A percentile compares a stretch with the other conserved stretches of the same genome.
phyloP scores from a whole-genome alignment of 208 protist genomes.

The Trypanosoma avium region DNA sequence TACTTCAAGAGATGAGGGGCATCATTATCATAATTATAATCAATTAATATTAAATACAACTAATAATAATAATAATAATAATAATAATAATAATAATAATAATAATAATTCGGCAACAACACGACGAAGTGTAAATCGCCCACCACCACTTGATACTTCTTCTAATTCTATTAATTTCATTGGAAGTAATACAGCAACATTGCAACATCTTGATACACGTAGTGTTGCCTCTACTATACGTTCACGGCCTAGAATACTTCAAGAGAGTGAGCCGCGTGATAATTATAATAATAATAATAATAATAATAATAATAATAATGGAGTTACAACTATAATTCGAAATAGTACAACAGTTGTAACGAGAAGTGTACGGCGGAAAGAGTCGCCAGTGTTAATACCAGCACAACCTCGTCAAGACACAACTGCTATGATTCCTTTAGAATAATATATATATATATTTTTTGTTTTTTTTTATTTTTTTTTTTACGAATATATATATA shows the following conservation, averaged over 20 bases:
- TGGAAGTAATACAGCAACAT: neutral
- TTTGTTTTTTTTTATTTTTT: slow-evolving; percentile 6
- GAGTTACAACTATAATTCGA: slow-evolving; percentile 44
- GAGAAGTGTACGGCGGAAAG: slow-evolving; percentile 16
- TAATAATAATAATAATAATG: too few relatives aligned
- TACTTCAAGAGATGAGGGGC: too few relatives aligned
- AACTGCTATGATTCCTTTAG: too few relatives aligned
- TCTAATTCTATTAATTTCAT: neutral
- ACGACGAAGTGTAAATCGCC: neutral
- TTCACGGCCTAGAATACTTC: slow-evolving; percentile 52
- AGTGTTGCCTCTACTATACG: slow-evolving; percentile 39
- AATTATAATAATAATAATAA: too few relatives aligned
- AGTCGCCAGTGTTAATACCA: slow-evolving; percentile 27
- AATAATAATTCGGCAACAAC: too few relatives aligned
- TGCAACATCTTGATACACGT: slow-evolving; percentile 21
- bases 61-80: too few relatives aligned
- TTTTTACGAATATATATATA: neutral
- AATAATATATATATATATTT: neutral
- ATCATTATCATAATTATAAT: too few relatives aligned
- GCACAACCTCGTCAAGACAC: too few relatives aligned
- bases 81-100: too few relatives aligned
- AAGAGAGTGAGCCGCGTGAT: too few relatives aligned
- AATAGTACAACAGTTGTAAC: slow-evolving; percentile 67
- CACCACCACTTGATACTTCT: slow-evolving; percentile 22
- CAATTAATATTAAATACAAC: too few relatives aligned